Evolutionary conservation across 805 yeast species (phyloP).

Genomic region (Sporopachydermia lactativora): DNA sequence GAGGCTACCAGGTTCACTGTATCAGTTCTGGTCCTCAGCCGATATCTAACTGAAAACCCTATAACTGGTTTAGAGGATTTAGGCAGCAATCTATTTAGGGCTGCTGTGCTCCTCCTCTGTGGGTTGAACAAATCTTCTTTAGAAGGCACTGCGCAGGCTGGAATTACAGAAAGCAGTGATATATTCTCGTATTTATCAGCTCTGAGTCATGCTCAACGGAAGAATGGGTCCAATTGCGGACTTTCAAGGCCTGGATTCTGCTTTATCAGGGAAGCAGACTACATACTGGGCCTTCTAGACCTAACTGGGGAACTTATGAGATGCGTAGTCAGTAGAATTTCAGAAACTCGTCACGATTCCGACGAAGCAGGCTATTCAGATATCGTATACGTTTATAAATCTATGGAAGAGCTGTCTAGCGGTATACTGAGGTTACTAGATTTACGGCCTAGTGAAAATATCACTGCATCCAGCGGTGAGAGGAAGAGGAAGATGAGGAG

Average conservation of each 20-base stretch:
- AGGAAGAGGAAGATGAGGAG: neutral
- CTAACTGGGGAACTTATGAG: slow-evolving; percentile 1
- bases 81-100: slow-evolving; percentile 1
- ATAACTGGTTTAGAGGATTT: neutral
- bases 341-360: neutral
- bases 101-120: neutral
- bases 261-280: neutral
- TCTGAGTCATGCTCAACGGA: neutral
- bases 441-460: slow-evolving; percentile 1
- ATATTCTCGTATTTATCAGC: neutral
- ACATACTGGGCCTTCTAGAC: neutral
- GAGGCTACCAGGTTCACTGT: neutral
- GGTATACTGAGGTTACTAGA: neutral
- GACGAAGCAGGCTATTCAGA: neutral
- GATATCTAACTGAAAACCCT: neutral
- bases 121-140: slow-evolving; percentile 1
- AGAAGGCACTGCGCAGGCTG: neutral
- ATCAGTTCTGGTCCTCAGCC: neutral
- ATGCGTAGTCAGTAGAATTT: neutral
- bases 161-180: neutral
- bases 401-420: neutral
- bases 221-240: neutral
- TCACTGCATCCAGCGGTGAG: neutral
- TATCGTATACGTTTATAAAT: neutral
- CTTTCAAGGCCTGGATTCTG: neutral